Conservation (phyloP, 1,284 basidiomycete species). For the Cryptococcus maquisensis region DNA sequence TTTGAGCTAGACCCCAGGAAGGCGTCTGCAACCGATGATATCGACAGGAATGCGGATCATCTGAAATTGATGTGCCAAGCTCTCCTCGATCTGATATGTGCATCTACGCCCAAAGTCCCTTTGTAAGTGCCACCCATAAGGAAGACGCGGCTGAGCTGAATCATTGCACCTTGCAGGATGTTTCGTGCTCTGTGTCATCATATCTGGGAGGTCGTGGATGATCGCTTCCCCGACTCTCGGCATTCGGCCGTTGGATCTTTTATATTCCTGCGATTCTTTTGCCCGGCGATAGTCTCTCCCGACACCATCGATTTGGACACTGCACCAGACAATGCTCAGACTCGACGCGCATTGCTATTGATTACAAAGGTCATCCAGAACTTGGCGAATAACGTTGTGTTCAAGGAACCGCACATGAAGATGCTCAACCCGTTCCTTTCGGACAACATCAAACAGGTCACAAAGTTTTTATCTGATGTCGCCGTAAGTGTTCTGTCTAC, state of each 20-base stretch:
- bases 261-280: constrained; percentile 72
- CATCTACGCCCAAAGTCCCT: constrained; percentile 67
- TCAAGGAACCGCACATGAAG: constrained; percentile 76
- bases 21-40: constrained; percentile 57
- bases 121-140: constrained; percentile 55
- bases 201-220: constrained; percentile 73
- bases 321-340: constrained; percentile 58
- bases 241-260: constrained; percentile 85
- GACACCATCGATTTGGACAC: constrained; percentile 77
- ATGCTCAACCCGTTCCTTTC: constrained; percentile 72
- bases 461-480: constrained; percentile 74
- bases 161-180: constrained; percentile 56
- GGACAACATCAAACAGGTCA: constrained; percentile 72
- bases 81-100: constrained; percentile 70
- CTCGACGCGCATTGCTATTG: constrained; percentile 73
- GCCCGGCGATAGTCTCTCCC: constrained; percentile 78
- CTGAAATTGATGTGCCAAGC: constrained; percentile 69
- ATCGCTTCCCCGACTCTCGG: constrained; percentile 75
- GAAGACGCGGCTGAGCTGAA: no score
- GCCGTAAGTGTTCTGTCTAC: constrained; percentile 54
- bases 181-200: constrained; percentile 82
- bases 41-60: constrained; percentile 65
- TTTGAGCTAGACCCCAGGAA: constrained; percentile 75
- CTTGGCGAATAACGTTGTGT: constrained; percentile 85
- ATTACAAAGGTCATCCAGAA: constrained; percentile 90